A percentile compares a stretch with the other conserved stretches of the same genome.
These are phyloP conservation scores for Skeletonema tropicum DNA, from an alignment of 108 stramenopile genomes.

Conservation along the genomic window DNA sequence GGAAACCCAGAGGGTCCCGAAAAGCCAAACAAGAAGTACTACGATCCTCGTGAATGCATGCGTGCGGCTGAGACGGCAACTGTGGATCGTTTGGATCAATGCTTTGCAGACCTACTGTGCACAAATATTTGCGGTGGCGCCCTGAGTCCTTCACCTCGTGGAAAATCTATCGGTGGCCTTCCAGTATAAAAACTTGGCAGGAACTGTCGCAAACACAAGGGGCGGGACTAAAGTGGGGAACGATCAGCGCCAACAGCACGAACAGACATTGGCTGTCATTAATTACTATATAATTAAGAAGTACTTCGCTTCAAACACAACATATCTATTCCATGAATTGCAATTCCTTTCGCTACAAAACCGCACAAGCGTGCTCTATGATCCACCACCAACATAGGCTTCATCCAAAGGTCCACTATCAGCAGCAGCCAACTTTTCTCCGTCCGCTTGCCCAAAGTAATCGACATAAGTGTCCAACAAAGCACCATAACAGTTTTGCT, in stretches of 20 bases:
- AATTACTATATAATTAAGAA: no score
- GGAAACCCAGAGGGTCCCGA: constrained; percentile 83
- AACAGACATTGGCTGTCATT: no score
- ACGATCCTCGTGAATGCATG: constrained; percentile 91
- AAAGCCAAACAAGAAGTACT: constrained; percentile 97
- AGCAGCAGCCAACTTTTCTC: constrained; percentile 67
- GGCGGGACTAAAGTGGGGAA: background rate
- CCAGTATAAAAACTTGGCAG: background rate
- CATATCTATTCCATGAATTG: no score
- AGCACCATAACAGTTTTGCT: constrained; percentile 71
- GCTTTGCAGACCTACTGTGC: constrained; percentile 83
- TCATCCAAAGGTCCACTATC: constrained; percentile 86
- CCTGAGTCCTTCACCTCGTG: background rate
- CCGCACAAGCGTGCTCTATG: background rate
- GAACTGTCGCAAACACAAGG: no score
- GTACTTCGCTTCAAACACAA: no score
- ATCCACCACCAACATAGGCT: constrained; percentile 85
- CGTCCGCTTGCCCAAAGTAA: constrained; percentile 65
- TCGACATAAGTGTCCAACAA: constrained; percentile 58
- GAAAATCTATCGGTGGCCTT: background rate
- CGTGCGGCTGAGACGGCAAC: constrained; percentile 85
- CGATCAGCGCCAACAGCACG: background rate
- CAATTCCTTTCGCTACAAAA: no score
- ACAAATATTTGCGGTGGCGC: constrained; percentile 60
- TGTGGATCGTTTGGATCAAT: constrained; percentile 69